Base-by-base conservation (phyloP, 768 basidiomycete genomes). In the Auricularia heimuer region DNA sequence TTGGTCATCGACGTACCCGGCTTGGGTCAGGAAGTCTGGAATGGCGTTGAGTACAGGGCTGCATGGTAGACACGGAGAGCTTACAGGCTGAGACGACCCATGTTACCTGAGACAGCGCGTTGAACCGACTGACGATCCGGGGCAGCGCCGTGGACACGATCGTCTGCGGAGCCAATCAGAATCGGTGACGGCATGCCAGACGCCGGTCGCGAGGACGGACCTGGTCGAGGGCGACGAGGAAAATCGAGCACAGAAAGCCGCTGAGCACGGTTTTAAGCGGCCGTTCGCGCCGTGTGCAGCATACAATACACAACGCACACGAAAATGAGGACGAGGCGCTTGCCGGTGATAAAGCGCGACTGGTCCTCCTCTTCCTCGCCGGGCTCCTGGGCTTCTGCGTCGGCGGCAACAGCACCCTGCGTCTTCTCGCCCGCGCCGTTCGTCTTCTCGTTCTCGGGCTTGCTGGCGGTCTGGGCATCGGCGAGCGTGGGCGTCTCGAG, bases 121-220 rank as follows among this genome's bases (percentile, higher is more conserved):
- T 62, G 67, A 75, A 75, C 29, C 71, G 64, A 61, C 70, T 70
- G 0, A 73, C 74, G 45, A 76, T 77, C 0, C 69, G 64, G 4
- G 74, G 74, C 6, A 75, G 64, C 1, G 73, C 72, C 2, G 72
- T 74, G 2, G 72, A 66, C 33, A 79, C 70, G 67, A 80, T 79
- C 3, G 78, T 73, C 64, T 79, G 29, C 29, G 2, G 29, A 29
- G 29, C 29, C 2, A 29, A 29, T 29, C 29, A 29, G 29, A 29
- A 42, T 2, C 39, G 39, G 39, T 14, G 39, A 42, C 39, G 39
- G 29, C 29, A 3, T 42, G 39, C 2, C 8, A 42, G 39, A 42
- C 7, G 12, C 39, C 39, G 12, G 39, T 42, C 39, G 7, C 39
- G 39, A 42, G 12, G 12, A 42, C 39, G 39, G 39, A 42, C 39